phyloP scores from a whole-genome alignment of 2,329 filamentous ascomycete species.

The Aspergillus amoenus region DNA sequence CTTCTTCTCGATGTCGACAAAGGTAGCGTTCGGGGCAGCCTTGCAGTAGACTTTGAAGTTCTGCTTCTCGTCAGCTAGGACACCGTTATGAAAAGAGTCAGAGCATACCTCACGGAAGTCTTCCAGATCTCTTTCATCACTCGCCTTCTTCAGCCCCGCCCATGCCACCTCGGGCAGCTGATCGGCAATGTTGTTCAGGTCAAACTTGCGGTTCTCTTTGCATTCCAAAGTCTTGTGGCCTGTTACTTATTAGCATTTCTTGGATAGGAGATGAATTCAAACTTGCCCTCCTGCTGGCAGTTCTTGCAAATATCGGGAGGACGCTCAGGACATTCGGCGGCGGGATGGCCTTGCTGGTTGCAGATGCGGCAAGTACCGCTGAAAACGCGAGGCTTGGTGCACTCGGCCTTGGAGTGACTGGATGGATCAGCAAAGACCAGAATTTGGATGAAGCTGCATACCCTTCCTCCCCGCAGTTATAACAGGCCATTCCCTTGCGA shows the following conservation, averaged over 20 bases:
- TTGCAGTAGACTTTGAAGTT: slow-evolving; percentile 53
- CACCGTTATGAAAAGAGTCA: no score
- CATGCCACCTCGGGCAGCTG: slow-evolving; percentile 52
- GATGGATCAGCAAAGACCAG: background rate
- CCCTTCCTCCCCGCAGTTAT: slow-evolving; percentile 45
- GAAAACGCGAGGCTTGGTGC: slow-evolving; percentile 48
- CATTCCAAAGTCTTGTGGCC: slow-evolving; percentile 48
- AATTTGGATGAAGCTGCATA: slow-evolving; percentile 14
- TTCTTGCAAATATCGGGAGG: slow-evolving; percentile 47
- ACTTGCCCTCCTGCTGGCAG: slow-evolving; percentile 46
- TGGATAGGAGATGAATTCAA: background rate
- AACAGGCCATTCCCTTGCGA: slow-evolving; percentile 42
- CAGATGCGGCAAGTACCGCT: slow-evolving; percentile 49
- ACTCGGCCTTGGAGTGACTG: slow-evolving; percentile 47
- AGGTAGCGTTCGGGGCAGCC: slow-evolving; percentile 46
- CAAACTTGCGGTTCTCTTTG: slow-evolving; percentile 46
- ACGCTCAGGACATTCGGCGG: slow-evolving; percentile 45
- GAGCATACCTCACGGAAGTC: slow-evolving; percentile 48
- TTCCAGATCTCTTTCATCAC: slow-evolving; percentile 50
- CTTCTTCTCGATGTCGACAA: slow-evolving; percentile 50
- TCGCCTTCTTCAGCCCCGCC: slow-evolving; percentile 50
- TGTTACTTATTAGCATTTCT: slow-evolving; percentile 14
- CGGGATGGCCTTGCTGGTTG: slow-evolving; percentile 47
- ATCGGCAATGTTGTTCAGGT: slow-evolving; percentile 46
- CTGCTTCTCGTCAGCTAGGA: slow-evolving; percentile 24